Percentiles rank a stretch among this genome's conserved stretches.
Evolutionary conservation across 2,329 filamentous ascomycete species (phyloP).

Genomic region (Hawksworthiomyces lignivorus): DNA sequence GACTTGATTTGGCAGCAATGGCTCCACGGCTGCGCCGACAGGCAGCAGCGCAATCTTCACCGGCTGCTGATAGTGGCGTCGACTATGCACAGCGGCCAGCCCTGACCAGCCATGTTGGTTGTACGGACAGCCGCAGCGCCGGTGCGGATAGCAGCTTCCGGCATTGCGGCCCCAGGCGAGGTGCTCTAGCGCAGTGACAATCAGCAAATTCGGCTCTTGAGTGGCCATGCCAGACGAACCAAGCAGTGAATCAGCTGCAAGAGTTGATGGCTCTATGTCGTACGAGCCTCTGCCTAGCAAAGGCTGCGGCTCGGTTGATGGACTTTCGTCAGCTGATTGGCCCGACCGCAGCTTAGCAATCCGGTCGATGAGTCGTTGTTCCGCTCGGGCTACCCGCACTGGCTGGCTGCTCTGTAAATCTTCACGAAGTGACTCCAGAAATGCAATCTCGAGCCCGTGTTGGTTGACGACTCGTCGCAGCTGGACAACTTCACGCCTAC

Average conservation of each 20-base stretch:
- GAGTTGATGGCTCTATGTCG: too few species aligned
- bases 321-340: too few species aligned
- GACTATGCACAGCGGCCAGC: too few species aligned
- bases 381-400: conserved; percentile 1
- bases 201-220: conserved; percentile 18
- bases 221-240: too few species aligned
- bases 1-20: conserved; percentile 8
- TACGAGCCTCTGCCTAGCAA: too few species aligned
- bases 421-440: conserved; percentile 11
- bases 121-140: conserved; percentile 16
- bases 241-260: too few species aligned
- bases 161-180: conserved; percentile 29
- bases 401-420: conserved; percentile 9
- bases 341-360: too few species aligned
- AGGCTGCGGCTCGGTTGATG: too few species aligned
- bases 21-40: conserved; percentile 1
- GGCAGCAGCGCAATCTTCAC: conserved; percentile 6
- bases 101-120: conserved; percentile 9
- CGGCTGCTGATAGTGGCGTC: conserved; percentile 7
- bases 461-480: conserved; percentile 14
- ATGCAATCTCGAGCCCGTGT: conserved; percentile 15
- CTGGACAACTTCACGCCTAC: conserved; percentile 15
- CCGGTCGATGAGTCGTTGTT: conserved; percentile 11
- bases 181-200: conserved; percentile 27
- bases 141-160: conserved; percentile 22